Evolutionary conservation across 2,329 filamentous ascomycete species (phyloP), one percentile per base, ranked within the genome.

Genomic region (Dryadomyces quercivorus): DNA sequence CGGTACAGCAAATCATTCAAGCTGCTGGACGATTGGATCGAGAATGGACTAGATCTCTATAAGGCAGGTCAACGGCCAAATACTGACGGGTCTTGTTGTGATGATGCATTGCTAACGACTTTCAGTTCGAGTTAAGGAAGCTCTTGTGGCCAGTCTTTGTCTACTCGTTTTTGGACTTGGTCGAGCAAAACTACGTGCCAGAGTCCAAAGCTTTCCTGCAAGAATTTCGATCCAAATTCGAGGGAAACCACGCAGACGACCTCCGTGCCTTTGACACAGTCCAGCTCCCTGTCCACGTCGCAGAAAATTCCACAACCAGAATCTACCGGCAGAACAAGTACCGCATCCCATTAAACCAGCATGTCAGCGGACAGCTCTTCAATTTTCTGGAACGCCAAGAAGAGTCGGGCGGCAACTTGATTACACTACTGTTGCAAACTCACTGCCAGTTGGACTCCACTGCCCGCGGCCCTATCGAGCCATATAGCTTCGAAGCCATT

Each of bases 121-220:
- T 15, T 40, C 58, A 91, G 82, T 89, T 92, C 47, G 93, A 98
- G 70, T 75, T 98, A 3, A 79, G 82, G 56, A 90, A 94, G 61
- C 75, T 97, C 4, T 72, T 95, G 16, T 98, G 93, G 90, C 93
- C 93, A 0, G 73, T 94, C 0, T 97, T 96, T 64, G 87, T 97
- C 51, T 95, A 98, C 69, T 93, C 88, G 0, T 96, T 87, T 65
- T 74, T 98, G 26, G 84, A 88, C 55, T 78, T 97, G 54, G 78
- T 94, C 31, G 75, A 75, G 38, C 81, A 88, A 57, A 82, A 82
- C 59, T 90, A 86, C 61, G 72, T 79, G 1, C 79, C 80, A 43
- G 88, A 95, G 56, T 82, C 84, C 15, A 83, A 86, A 60, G 72
- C 77, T 2, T 92, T 95, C 64, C 83, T 94, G 58, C 77, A 80